Evolutionary conservation across 768 basidiomycete genomes (phyloP).

Genomic region (Albatrellus ellisii): DNA sequence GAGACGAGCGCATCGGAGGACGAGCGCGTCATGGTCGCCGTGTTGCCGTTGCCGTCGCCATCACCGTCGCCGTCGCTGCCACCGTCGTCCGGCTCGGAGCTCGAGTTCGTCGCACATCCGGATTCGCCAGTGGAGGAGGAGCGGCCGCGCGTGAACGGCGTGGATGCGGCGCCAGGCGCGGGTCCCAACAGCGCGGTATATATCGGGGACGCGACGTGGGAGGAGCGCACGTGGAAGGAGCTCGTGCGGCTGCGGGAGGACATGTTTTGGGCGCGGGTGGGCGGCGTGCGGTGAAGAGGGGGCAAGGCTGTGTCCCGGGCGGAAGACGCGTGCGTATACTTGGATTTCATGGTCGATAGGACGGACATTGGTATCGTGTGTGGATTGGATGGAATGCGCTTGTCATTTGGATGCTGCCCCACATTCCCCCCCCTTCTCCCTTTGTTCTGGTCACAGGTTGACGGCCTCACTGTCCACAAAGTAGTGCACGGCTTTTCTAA

Average conservation of each 20-base stretch:
- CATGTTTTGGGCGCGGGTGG: constrained; percentile 80
- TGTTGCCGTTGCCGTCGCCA: too few relatives aligned
- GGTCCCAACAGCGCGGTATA: constrained; percentile 30
- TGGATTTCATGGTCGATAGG: too few relatives aligned
- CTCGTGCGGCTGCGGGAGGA: constrained; percentile 60
- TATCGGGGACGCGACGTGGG: constrained; percentile 65
- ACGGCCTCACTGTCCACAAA: too few relatives aligned
- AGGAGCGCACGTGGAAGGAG: constrained; percentile 79
- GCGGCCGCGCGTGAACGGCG: not conserved
- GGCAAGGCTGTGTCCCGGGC: too few relatives aligned
- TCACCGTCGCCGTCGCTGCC: not conserved
- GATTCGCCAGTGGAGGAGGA: not conserved
- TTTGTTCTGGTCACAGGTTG: too few relatives aligned
- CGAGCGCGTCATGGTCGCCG: not conserved
- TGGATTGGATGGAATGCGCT: too few relatives aligned
- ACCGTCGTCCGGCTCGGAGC: constrained; percentile 1
- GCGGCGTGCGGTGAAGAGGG: constrained; percentile 33
- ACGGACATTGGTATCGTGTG: too few relatives aligned
- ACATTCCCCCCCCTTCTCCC: too few relatives aligned
- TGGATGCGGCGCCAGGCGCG: constrained; percentile 3
- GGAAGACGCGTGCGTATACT: too few relatives aligned
- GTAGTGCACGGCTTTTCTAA: too few relatives aligned
- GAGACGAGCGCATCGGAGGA: not conserved
- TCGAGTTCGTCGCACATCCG: not conserved
- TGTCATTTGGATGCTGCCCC: too few relatives aligned